Base-by-base conservation (phyloP, 306 rosid genomes). In the Malus orientalis region DNA sequence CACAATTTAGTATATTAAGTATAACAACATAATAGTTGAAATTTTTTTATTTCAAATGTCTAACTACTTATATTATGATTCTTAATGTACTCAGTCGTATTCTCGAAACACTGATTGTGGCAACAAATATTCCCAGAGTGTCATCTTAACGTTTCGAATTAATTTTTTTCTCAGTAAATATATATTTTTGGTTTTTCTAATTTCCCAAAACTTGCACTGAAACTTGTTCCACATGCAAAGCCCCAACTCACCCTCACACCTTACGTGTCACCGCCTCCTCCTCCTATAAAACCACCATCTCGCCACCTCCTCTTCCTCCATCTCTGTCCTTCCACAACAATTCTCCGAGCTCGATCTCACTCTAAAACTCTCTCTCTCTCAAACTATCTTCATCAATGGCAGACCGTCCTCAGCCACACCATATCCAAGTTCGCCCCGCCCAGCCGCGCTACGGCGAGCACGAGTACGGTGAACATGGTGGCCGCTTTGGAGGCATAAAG, bases 161-260 rank as follows among this genome's bases (percentile, higher is more conserved):
- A 40, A 6, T 1, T 40, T 40, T 8, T 40, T 42, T 42, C 2
- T 9, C 45, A 42, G 45, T 42, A 42, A 42, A 42, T 42, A 42
- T 42, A 42, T 42, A 42, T 42, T 81, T 38, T 57, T 16, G 3
- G 29, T 62, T 81, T 7, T 20, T 58, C 13, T 9, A 27, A 22
- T 4, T 29, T 36, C 13, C 64, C 53, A 55, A 69, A 45, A 76
- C 40, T 76, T 38, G 73, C 69, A 22, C 7, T 87, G 93, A 93
- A 89, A 89, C 93, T 69, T 91, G 98, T 89, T 90, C 78, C 79
- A 76, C 97, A 93, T 91, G 90, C 93, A 93, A 83, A 75, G 72
- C 85, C 71, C 81, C 75, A 51, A 85, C 89, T 86, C 93, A 85
- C 86, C 93, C 82, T 81, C 75, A 30, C 54, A 44, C 61, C 55